These are phyloP conservation scores for Rhododendron kiyosumense DNA, from an alignment of 148 eudicot genomes.

Conservation along the genomic window DNA sequence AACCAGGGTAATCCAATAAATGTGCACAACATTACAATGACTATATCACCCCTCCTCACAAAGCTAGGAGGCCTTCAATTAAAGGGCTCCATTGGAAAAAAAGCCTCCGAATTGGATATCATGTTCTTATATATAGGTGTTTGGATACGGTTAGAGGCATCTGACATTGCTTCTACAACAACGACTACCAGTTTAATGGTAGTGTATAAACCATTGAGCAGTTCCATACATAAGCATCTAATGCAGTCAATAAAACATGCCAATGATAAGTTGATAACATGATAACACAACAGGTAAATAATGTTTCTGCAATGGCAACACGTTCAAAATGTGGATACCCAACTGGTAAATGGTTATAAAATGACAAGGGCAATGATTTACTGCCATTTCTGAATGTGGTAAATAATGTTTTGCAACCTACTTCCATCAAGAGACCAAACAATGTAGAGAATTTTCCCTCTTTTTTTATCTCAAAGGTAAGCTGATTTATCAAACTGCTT, in stretches of 20 bases:
- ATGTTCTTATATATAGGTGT: not conserved
- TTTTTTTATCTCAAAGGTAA: not conserved
- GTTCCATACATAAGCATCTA: not conserved
- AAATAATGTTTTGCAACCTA: not conserved
- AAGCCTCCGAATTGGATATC: not conserved
- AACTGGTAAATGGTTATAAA: not conserved
- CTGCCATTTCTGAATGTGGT: not conserved
- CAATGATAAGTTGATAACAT: not conserved
- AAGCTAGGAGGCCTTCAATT: not conserved
- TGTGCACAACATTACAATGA: not conserved
- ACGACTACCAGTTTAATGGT: not conserved
- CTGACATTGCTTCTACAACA: not conserved
- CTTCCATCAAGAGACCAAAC: not conserved
- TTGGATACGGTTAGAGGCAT: not conserved
- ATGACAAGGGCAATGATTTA: not conserved
- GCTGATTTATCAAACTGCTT: conserved; percentile 6
- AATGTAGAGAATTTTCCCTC: not conserved
- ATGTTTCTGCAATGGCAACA: not conserved
- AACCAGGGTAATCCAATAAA: not conserved
- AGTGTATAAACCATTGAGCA: not conserved
- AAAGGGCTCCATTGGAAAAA: not conserved
- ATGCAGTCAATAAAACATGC: not conserved
- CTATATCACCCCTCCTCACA: not conserved
- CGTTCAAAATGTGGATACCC: not conserved
- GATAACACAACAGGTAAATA: not conserved